Evolutionary conservation across 1,284 basidiomycete genomes (phyloP).

Genomic region (Cutaneotrichosporon daszewskae): DNA sequence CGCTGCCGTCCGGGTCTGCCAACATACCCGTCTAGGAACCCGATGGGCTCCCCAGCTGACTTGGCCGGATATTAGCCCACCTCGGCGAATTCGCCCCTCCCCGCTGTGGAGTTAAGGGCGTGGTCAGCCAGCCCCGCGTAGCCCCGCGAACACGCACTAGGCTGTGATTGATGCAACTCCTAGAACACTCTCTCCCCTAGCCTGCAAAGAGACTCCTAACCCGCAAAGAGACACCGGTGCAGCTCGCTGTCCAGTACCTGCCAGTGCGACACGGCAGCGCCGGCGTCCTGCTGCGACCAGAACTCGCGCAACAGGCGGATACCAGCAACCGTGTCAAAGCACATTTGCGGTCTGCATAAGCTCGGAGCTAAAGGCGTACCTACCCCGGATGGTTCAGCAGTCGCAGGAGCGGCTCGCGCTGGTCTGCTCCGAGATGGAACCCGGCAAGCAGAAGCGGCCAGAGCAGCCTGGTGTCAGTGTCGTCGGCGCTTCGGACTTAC

Average conservation of each 20-base stretch:
- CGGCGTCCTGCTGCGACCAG: slow-evolving; percentile 23
- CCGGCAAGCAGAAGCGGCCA: slow-evolving; percentile 43
- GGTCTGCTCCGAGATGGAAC: slow-evolving; percentile 30
- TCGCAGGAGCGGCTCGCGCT: slow-evolving; percentile 24
- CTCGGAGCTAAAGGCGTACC: slow-evolving; percentile 1
- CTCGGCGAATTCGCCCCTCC: too few species aligned
- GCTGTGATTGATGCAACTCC: too few species aligned
- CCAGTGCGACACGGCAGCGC: slow-evolving; percentile 16
- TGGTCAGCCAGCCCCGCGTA: too few species aligned
- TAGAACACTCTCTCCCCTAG: too few species aligned
- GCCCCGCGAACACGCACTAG: too few species aligned
- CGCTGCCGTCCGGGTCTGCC: too few species aligned
- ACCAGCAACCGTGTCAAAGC: slow-evolving; percentile 35
- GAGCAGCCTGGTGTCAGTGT: slow-evolving; percentile 28
- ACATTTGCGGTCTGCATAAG: slow-evolving; percentile 31
- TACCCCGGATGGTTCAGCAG: slow-evolving; percentile 35
- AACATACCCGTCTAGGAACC: too few species aligned
- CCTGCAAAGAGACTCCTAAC: too few species aligned
- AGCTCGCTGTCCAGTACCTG: slow-evolving; percentile 7
- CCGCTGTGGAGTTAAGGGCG: too few species aligned
- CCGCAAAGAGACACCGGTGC: slow-evolving; percentile 16
- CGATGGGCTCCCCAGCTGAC: too few species aligned
- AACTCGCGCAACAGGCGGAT: slow-evolving; percentile 23
- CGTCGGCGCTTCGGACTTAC: slow-evolving; percentile 15
- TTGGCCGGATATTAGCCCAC: too few species aligned